Evolutionary conservation across 1,284 basidiomycete genomes (phyloP).

Genomic region (Microbotryum intermedium): DNA sequence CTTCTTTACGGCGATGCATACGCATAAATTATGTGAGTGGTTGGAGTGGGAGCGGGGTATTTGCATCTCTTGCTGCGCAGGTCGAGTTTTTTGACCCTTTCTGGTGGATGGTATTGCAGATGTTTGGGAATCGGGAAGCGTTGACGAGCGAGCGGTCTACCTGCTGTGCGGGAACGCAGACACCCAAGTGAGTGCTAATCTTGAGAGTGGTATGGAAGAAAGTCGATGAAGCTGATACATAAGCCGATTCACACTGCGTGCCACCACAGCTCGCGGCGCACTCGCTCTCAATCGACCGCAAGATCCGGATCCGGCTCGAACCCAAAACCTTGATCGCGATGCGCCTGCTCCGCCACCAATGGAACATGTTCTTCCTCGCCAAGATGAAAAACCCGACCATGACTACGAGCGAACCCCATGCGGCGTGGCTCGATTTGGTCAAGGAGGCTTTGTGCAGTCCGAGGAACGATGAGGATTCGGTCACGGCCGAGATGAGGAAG

Average conservation of each 20-base stretch:
- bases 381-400: conserved; percentile 48
- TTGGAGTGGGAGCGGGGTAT: too few species aligned
- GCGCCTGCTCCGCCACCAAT: conserved; percentile 63
- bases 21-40: conserved; percentile 61
- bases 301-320: conserved; percentile 62
- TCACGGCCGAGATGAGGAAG: conserved; percentile 7
- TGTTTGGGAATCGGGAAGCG: conserved; percentile 91
- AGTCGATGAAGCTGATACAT: background rate
- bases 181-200: conserved; percentile 50
- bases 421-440: conserved; percentile 62
- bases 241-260: conserved; percentile 2
- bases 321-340: conserved; percentile 71
- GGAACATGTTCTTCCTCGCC: conserved; percentile 55
- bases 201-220: background rate
- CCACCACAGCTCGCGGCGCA: conserved; percentile 57
- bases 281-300: conserved; percentile 71
- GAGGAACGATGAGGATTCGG: conserved; percentile 5
- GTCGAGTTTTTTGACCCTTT: too few species aligned
- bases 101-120: conserved; percentile 36
- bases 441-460: conserved; percentile 43
- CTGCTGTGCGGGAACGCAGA: conserved; percentile 88
- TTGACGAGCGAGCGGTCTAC: conserved; percentile 73
- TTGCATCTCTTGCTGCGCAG: background rate
- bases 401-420: conserved; percentile 52
- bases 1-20: conserved; percentile 90